Evolutionary conservation across 768 basidiomycete genomes (phyloP), one percentile per base, ranked within the genome.

Genomic region (Mycena polygramma): DNA sequence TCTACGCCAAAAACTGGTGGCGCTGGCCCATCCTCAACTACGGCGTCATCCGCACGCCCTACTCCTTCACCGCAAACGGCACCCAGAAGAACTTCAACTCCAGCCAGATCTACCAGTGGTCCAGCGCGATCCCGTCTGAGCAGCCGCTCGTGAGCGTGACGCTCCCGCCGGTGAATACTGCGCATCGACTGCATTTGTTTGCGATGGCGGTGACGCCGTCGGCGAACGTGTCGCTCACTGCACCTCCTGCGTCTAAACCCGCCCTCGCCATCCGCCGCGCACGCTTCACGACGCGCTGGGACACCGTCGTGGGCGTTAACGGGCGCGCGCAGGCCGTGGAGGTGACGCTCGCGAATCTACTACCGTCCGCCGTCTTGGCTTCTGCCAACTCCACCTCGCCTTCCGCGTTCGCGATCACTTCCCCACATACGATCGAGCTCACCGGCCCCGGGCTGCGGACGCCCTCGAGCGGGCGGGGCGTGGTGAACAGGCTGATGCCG

Each of bases 341-440:
- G 55, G 82, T 90, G 45, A 87, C 86, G 0, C 71, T 90, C 17
- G 83, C 84, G 24, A 90, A 90, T 69, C 76, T 88, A 10, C 77
- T 87, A 7, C 84, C 88, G 0, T 77, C 78, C 2, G 79, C 57
- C 41, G 49, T n/a, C n/a, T n/a, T n/a, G n/a, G n/a, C n/a, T n/a
- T n/a, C 79, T 13, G 14, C 15, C 2, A 35, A 4, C n/a, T n/a
- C n/a, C 48, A n/a, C 11, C 19, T 4, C 22, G 37, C 22, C 8
- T 10, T 7, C 64, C 10, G 26, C 46, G 8, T 39, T 22, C 19
- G n/a, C n/a, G n/a, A 57, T 84, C 26, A 78, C 74, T 10, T 75
- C 79, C 6, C 73, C 63, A 24, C 80, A 84, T 63, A 71, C 76
- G 19, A 75, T 87, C 19, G 80, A 82, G 26, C 73, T 87, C n/a